Percentiles rank a stretch among this genome's conserved stretches.
phyloP scores from a whole-genome alignment of 2,329 filamentous ascomycete genomes.

The Cephalotrichum gorgonifer region DNA sequence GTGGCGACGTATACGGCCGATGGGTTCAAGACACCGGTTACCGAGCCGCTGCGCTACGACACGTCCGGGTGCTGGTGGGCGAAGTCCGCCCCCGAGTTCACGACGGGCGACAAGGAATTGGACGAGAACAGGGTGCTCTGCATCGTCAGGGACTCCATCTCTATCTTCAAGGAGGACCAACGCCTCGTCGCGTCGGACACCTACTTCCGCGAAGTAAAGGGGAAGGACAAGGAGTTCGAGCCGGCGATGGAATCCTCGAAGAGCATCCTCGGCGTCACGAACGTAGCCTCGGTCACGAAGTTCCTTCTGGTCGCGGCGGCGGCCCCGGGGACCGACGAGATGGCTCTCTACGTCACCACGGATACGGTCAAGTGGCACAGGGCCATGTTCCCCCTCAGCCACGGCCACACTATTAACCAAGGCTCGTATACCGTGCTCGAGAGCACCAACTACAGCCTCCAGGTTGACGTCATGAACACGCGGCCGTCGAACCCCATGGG shows the following conservation, averaged over 20 bases:
- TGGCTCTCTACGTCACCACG: constrained; percentile 81
- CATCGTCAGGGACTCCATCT: constrained; percentile 64
- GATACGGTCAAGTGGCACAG: constrained; percentile 83
- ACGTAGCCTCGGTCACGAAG: constrained; percentile 73
- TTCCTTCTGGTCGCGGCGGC: constrained; percentile 77
- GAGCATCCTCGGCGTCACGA: constrained; percentile 69
- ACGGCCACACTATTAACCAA: constrained; percentile 59
- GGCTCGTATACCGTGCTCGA: constrained; percentile 90
- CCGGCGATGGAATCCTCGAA: constrained; percentile 65
- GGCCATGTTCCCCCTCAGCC: constrained; percentile 75
- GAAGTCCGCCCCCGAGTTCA: constrained; percentile 63
- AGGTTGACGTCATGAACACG: constrained; percentile 80
- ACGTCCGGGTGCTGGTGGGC: constrained; percentile 83
- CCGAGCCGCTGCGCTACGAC: constrained; percentile 50
- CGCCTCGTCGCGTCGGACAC: constrained; percentile 72
- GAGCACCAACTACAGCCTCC: constrained; percentile 95
- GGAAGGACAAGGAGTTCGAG: constrained; percentile 54
- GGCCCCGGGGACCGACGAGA: constrained; percentile 72
- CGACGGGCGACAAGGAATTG: constrained; percentile 52
- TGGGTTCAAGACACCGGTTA: constrained; percentile 62
- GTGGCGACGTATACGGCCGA: constrained; percentile 68
- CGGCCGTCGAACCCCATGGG: constrained; percentile 63
- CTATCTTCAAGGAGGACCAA: constrained; percentile 62
- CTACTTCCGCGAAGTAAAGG: constrained; percentile 53
- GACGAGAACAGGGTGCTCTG: constrained; percentile 69